A percentile compares a stretch with the other conserved stretches of the same genome.
These are phyloP conservation scores for Parmelia sp. DNA, from an alignment of 495 filamentous ascomycete species.

Conservation along the genomic window DNA sequence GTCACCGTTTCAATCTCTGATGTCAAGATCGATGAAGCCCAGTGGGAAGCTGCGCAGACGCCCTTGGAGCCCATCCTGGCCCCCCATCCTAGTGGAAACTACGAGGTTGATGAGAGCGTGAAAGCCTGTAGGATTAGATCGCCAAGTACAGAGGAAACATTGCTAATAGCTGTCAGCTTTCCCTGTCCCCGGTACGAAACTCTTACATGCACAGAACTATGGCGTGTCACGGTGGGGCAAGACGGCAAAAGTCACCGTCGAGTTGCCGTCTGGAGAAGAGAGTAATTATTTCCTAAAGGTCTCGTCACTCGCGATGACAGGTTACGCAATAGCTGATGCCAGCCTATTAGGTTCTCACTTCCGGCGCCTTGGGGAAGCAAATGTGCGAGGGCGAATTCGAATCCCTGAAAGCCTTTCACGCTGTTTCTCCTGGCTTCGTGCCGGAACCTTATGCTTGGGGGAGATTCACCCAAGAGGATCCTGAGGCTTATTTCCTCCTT, in stretches of 20 bases:
- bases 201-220: constrained; percentile 16
- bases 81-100: constrained; percentile 1
- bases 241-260: constrained; percentile 32
- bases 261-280: constrained; percentile 25
- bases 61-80: constrained; percentile 1
- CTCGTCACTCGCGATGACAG: neutral
- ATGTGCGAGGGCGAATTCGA: constrained; percentile 45
- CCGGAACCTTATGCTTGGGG: constrained; percentile 45
- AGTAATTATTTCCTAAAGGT: constrained; percentile 37
- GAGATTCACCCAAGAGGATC: constrained; percentile 28
- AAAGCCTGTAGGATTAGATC: constrained; percentile 4
- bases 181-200: constrained; percentile 9
- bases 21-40: neutral
- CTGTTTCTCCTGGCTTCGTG: constrained; percentile 36
- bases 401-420: constrained; percentile 40
- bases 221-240: constrained; percentile 27
- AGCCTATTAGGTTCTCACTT: constrained; percentile 7
- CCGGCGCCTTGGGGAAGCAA: constrained; percentile 28
- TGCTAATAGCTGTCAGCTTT: constrained; percentile 6
- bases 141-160: neutral
- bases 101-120: constrained; percentile 15
- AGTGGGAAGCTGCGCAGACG: neutral
- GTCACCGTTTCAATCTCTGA: neutral
- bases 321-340: neutral
- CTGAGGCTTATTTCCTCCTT: constrained; percentile 42